These are phyloP conservation scores for Sclerotinia spermophila DNA, from an alignment of 2,329 filamentous ascomycete species.

Conservation along the genomic window DNA sequence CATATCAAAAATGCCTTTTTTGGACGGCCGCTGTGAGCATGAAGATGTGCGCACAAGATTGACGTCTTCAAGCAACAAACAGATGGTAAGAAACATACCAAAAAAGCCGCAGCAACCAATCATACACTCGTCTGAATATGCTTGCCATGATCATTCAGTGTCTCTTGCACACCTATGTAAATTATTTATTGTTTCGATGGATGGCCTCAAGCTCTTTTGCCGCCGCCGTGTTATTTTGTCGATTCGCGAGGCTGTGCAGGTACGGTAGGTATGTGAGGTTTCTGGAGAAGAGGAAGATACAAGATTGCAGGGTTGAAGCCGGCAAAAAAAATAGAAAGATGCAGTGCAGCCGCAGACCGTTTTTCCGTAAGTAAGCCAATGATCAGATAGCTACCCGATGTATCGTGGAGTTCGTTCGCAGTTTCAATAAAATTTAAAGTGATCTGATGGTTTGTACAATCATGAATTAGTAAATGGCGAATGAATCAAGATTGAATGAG, in stretches of 20 bases:
- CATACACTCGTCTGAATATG: conserved; percentile 91
- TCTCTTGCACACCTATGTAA: neutral
- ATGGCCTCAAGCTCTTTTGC: neutral
- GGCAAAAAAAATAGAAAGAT: conserved; percentile 10
- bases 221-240: neutral
- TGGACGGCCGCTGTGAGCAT: neutral
- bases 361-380: conserved; percentile 11
- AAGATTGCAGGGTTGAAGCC: conserved; percentile 9
- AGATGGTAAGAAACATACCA: conserved; percentile 61
- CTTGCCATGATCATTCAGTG: conserved; percentile 67
- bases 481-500: conserved; percentile 22
- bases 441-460: neutral
- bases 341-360: conserved; percentile 14
- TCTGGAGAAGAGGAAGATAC: conserved; percentile 1
- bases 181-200: neutral
- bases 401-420: neutral
- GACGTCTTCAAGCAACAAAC: neutral
- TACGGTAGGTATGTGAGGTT: neutral
- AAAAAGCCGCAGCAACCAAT: conserved; percentile 96
- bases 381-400: neutral
- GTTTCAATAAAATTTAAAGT: neutral
- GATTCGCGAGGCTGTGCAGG: neutral
- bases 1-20: neutral
- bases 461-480: neutral
- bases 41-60: neutral